phyloP scores from a whole-genome alignment of 768 basidiomycete species.

The Rhodotorula sphaerocarpa region DNA sequence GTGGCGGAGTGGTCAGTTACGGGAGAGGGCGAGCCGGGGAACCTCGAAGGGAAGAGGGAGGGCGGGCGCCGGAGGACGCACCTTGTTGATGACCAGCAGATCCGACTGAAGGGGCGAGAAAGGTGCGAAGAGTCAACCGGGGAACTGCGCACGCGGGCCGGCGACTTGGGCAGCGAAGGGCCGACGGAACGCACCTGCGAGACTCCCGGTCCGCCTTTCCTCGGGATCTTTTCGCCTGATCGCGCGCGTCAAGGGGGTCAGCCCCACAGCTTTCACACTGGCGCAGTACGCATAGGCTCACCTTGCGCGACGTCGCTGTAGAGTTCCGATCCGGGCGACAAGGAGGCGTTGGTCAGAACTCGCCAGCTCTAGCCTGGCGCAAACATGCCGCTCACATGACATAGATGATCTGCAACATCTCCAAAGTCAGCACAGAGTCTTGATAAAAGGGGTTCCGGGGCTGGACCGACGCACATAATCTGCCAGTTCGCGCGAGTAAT shows the following conservation, averaged over 20 bases:
- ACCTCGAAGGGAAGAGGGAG: neutral
- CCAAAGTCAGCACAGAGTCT: neutral
- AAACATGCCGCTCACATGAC: constrained; percentile 18
- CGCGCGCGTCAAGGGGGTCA: no score
- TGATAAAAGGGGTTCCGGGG: constrained; percentile 50
- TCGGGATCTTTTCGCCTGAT: constrained; percentile 96
- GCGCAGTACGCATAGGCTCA: no score
- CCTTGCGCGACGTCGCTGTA: constrained; percentile 43
- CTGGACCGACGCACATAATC: constrained; percentile 81
- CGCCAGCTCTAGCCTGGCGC: neutral
- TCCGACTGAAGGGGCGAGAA: constrained; percentile 80
- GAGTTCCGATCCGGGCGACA: no score
- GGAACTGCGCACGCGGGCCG: neutral
- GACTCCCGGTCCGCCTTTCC: constrained; percentile 96
- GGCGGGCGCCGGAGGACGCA: constrained; percentile 38
- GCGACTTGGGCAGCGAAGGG: neutral
- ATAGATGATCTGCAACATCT: constrained; percentile 41
- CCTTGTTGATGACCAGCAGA: constrained; percentile 91
- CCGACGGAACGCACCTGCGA: constrained; percentile 47
- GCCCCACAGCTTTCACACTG: no score
- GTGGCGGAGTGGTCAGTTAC: neutral
- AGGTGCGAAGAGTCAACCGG: neutral
- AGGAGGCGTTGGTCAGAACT: neutral
- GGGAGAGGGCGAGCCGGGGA: no score
- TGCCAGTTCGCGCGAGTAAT: constrained; percentile 90